Percentiles rank a stretch among this genome's conserved stretches.
phyloP scores from a whole-genome alignment of 192 early-diverging fungal species.

The Umbelopsis sp. region DNA sequence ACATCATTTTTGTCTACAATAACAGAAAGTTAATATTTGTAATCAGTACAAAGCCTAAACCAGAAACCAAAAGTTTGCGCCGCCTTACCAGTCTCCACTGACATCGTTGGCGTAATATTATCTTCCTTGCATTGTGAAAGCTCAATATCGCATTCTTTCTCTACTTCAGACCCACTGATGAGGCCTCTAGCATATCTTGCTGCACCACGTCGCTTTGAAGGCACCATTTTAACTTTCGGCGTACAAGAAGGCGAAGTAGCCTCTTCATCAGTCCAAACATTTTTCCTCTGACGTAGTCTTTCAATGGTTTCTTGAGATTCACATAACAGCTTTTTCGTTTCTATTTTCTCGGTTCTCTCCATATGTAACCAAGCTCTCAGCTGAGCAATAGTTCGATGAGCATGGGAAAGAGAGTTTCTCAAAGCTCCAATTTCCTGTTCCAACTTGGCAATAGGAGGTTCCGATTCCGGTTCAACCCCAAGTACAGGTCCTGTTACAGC shows the following conservation, averaged over 20 bases:
- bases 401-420: conserved; percentile 33
- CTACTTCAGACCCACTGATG: background rate
- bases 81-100: background rate
- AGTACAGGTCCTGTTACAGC: background rate
- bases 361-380: conserved; percentile 51
- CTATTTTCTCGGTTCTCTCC: conserved; percentile 55
- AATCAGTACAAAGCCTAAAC: background rate
- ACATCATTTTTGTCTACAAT: background rate
- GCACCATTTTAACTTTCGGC: background rate
- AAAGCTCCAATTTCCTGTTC: conserved; percentile 30
- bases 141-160: background rate
- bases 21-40: background rate
- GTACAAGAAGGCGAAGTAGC: background rate
- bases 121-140: background rate
- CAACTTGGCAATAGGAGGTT: too few relatives aligned
- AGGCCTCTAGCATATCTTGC: conserved; percentile 13
- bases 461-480: background rate
- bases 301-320: conserved; percentile 63
- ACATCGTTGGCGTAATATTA: background rate
- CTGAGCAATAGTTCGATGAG: conserved; percentile 52
- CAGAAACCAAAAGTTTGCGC: background rate
- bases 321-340: conserved; percentile 50
- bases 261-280: conserved; percentile 3
- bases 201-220: conserved; percentile 1
- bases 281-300: conserved; percentile 30